A percentile compares a stretch with the other conserved stretches of the same genome.
phyloP scores from a whole-genome alignment of 1,284 basidiomycete genomes.

The Ganoderma boninense region DNA sequence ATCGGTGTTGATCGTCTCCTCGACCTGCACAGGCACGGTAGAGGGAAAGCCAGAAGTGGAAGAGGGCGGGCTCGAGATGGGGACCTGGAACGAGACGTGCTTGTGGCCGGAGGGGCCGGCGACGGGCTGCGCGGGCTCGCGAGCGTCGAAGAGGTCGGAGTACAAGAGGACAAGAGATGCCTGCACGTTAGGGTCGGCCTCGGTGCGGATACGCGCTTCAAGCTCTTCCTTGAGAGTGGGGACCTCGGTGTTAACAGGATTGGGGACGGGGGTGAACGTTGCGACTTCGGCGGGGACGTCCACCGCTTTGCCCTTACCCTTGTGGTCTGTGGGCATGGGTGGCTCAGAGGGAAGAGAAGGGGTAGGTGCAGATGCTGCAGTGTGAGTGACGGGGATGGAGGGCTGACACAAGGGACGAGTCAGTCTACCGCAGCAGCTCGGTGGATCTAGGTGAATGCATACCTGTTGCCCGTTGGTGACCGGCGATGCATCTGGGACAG shows the following conservation, averaged over 20 bases:
- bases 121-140: slow-evolving; percentile 5
- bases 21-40: not conserved
- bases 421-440: not conserved
- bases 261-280: not conserved
- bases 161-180: slow-evolving; percentile 29
- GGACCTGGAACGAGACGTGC: slow-evolving; percentile 1
- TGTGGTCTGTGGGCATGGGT: slow-evolving; percentile 13
- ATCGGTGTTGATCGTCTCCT: not conserved
- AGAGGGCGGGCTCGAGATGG: slow-evolving; percentile 2
- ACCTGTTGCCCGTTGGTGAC: slow-evolving; percentile 10
- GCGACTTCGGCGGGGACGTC: slow-evolving; percentile 1
- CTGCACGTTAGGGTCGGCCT: slow-evolving; percentile 28
- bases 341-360: not conserved
- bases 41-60: not conserved
- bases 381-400: not conserved
- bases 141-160: slow-evolving; percentile 23
- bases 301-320: slow-evolving; percentile 30
- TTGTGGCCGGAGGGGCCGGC: slow-evolving; percentile 18
- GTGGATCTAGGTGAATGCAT: not conserved
- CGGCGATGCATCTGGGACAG: not conserved
- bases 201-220: slow-evolving; percentile 25
- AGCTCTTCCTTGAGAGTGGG: slow-evolving; percentile 29
- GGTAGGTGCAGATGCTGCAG: not conserved
- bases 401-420: not conserved
- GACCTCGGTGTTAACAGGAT: not conserved